A percentile compares a stretch with the other conserved stretches of the same genome.
These are phyloP conservation scores for Magnolia officinalis DNA, from an alignment of 164 flowering plant species.

Conservation along the genomic window DNA sequence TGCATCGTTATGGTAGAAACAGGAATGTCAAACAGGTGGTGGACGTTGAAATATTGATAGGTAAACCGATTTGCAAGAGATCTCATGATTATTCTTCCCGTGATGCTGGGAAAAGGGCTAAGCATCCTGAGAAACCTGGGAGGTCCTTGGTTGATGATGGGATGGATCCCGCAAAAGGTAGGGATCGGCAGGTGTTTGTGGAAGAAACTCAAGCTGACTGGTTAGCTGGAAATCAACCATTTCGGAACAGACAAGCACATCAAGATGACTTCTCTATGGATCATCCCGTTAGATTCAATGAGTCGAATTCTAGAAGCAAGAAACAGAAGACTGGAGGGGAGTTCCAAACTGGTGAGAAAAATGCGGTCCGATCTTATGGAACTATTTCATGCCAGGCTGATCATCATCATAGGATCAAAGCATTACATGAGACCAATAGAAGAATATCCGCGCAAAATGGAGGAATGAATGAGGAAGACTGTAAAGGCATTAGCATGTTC, in stretches of 20 bases:
- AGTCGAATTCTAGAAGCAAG: constrained; percentile 42
- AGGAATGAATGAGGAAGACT: constrained; percentile 22
- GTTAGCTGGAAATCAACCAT: constrained; percentile 33
- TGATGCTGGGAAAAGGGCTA: constrained; percentile 33
- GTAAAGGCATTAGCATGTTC: constrained; percentile 24
- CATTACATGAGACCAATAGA: constrained; percentile 36
- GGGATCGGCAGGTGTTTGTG: constrained; percentile 2
- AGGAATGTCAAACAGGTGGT: constrained; percentile 35
- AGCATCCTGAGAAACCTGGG: constrained; percentile 39
- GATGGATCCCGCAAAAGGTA: constrained; percentile 15
- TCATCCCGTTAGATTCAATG: constrained; percentile 33
- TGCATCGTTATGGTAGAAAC: background rate
- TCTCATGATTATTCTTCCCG: constrained; percentile 19
- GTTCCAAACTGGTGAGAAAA: constrained; percentile 13
- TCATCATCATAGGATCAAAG: constrained; percentile 21
- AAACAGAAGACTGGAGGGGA: constrained; percentile 46
- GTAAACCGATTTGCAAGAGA: constrained; percentile 34
- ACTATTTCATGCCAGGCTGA: constrained; percentile 35
- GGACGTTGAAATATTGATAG: constrained; percentile 32
- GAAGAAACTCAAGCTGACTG: constrained; percentile 40
- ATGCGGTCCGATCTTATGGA: constrained; percentile 24
- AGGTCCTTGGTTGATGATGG: constrained; percentile 32
- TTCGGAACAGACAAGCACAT: constrained; percentile 27
- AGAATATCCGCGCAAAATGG: constrained; percentile 44
- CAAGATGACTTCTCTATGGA: constrained; percentile 37